Evolutionary conservation across 225 moss, liverwort and hornwort genomes (phyloP).

Genomic region (Takakia lepidozioides): DNA sequence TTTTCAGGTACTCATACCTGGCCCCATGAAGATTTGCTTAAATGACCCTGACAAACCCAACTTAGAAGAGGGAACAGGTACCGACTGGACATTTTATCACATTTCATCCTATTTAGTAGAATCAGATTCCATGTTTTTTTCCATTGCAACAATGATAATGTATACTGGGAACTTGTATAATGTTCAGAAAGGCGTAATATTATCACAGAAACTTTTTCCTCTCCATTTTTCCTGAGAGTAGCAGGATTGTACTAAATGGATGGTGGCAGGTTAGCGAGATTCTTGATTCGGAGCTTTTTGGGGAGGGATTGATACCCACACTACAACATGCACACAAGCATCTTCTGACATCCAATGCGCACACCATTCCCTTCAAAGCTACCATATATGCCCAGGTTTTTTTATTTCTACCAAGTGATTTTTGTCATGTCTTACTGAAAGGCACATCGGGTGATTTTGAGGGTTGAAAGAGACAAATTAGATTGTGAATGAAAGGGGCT

Average conservation of each 20-base stretch:
- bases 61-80: no score
- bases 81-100: neutral
- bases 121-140: no score
- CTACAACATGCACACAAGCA: slow-evolving; percentile 78
- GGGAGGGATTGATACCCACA: slow-evolving; percentile 88
- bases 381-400: slow-evolving; percentile 70
- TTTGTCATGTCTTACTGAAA: neutral
- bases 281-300: slow-evolving; percentile 86
- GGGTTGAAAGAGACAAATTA: no score
- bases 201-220: slow-evolving; percentile 1
- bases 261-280: slow-evolving; percentile 71
- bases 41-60: no score
- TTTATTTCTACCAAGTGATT: neutral
- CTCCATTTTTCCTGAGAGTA: neutral
- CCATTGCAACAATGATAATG: no score
- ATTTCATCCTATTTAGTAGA: no score
- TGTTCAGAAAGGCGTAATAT: slow-evolving; percentile 10
- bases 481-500: no score
- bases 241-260: neutral
- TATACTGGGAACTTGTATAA: no score
- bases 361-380: slow-evolving; percentile 68
- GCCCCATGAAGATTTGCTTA: no score
- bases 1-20: no score
- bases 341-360: slow-evolving; percentile 55
- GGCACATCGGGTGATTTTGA: neutral